Percentiles rank a stretch among this genome's conserved stretches.
These are phyloP conservation scores for Pseudogymnoascus sp. DNA, from an alignment of 2,329 filamentous ascomycete species.

Conservation along the genomic window DNA sequence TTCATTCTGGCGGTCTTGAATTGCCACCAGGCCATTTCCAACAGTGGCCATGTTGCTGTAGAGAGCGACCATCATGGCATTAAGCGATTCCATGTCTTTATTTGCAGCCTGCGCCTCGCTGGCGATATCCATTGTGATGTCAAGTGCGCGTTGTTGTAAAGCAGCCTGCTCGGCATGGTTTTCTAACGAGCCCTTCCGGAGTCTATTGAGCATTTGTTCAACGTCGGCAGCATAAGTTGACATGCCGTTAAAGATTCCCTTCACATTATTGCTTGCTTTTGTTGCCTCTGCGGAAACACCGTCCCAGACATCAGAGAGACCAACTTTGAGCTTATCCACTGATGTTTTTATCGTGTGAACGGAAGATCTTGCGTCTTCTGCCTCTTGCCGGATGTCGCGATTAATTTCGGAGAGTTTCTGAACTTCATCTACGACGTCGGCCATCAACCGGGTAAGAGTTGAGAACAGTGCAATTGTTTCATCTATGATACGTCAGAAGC, in stretches of 20 bases:
- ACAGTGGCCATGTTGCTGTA: constrained; percentile 1
- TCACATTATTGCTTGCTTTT: constrained; percentile 4
- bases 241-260: not conserved
- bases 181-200: not conserved
- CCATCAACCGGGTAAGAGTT: not conserved
- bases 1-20: constrained; percentile 8
- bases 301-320: constrained; percentile 1
- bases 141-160: not conserved
- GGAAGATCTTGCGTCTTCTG: not conserved
- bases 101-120: constrained; percentile 1
- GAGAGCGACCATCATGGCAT: not conserved
- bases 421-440: not conserved
- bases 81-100: not conserved
- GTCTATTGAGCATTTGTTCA: not conserved
- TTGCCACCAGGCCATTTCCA: not conserved
- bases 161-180: constrained; percentile 5
- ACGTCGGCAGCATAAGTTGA: not conserved
- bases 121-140: not conserved
- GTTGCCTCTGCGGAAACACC: not conserved
- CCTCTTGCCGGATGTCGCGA: not conserved
- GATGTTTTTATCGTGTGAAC: not conserved
- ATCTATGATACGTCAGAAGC: constrained; percentile 21
- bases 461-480: constrained; percentile 21
- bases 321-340: constrained; percentile 6
- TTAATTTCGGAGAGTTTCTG: not conserved